Percentiles rank a stretch among this genome's conserved stretches.
Evolutionary conservation across 2,329 filamentous ascomycete species (phyloP).

Genomic region (Aspergillus novoparasiticus): DNA sequence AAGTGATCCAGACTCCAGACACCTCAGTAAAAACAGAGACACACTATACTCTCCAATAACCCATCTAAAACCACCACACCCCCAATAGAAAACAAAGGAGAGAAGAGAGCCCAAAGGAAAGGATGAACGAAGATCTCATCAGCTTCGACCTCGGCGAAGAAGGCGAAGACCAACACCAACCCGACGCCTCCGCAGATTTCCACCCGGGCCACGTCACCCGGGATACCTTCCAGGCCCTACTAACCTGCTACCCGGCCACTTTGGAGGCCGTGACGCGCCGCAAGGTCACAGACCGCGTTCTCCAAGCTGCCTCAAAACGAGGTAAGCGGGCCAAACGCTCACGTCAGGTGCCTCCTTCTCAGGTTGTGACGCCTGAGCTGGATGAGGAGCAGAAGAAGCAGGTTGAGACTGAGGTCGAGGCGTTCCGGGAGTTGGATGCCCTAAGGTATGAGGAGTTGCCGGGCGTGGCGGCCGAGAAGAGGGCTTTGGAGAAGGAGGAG

Average conservation of each 20-base stretch:
- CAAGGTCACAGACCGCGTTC: conserved; percentile 19
- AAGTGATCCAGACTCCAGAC: no score
- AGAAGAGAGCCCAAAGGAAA: neutral
- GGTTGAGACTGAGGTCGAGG: conserved; percentile 21
- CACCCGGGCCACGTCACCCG: conserved; percentile 28
- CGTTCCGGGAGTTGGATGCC: conserved; percentile 36
- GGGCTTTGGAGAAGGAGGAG: conserved; percentile 37
- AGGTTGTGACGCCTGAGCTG: neutral
- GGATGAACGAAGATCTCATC: neutral
- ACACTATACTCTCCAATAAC: neutral
- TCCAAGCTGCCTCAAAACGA: neutral
- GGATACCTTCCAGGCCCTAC: conserved; percentile 28
- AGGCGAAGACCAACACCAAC: neutral
- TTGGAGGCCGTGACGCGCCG: conserved; percentile 26
- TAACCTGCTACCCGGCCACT: conserved; percentile 30
- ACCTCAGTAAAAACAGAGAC: neutral
- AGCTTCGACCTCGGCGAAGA: no score
- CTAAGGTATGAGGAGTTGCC: conserved; percentile 44
- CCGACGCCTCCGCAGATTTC: conserved; percentile 16
- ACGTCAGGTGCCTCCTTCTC: neutral
- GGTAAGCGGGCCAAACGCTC: conserved; percentile 5
- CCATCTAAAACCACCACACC: no score
- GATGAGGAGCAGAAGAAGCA: conserved; percentile 11
- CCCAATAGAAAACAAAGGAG: neutral
- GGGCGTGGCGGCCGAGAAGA: conserved; percentile 20